Base-by-base conservation (phyloP, 345 rosid genomes). In the Syzygium oleosum region DNA sequence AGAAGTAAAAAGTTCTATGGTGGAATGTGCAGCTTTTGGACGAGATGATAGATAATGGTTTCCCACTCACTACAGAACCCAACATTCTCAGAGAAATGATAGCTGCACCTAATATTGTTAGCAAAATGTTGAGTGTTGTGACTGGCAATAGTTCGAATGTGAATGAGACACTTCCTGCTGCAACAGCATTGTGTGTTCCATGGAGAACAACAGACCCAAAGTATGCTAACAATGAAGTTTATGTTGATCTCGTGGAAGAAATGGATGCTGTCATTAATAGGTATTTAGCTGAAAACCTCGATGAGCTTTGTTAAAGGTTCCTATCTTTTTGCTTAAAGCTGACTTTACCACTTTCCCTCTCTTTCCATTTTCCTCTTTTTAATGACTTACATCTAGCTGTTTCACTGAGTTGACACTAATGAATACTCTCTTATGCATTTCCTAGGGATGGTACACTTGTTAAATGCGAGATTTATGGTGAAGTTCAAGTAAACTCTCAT, bases 21-120 rank as follows among this genome's bases (percentile, higher is more conserved):
- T 68, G 65, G 68, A 65, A 52, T 7, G 12, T 93, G 94, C 96
- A 97, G 99, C 98, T 96, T 86, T 88, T 96, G 91, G 99, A 98
- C 90, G 99, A 98, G 96, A 98, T 98, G 99, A 97, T 98, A 89
- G 98, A 96, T 90, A 98, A 98, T 89, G 99, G 99, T 87, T 97
- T 94, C 92, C 99, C 99, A 52, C 96, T 98, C 87, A 96, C 99
- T 31, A 97, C 99, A 78, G 99, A 98, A 92, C 96, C 95, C 43
- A 97, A 94, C 89, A 95, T 97, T 88, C 90, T 98, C 23, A 95
- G 96, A 79, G 99, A 97, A 94, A 97, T 98, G 99, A 98, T 98
- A 87, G 96, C 98, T 89, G 98, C 97, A 51, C 98, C 99, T 10
- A 96, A 93, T 91, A 91, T 98, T 52, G 98, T 96, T 84, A 97